Conservation (phyloP, 495 filamentous ascomycete species). For the Penicillium waksmanii region DNA sequence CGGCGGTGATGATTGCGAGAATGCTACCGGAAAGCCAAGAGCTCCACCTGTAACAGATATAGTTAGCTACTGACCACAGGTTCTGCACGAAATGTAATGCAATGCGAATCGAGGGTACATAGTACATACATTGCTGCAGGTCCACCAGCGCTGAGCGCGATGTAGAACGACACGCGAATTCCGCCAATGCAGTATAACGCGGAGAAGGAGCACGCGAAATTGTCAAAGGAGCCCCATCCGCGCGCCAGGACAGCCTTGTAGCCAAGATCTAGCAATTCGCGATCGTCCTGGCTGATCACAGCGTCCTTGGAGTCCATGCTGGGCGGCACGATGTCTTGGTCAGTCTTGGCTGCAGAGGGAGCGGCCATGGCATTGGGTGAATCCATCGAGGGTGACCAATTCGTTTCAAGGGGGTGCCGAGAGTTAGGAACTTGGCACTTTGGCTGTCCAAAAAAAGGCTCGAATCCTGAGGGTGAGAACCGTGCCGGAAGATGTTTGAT, state of each 20-base stretch:
- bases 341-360: conserved; percentile 15
- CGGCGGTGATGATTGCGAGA: conserved; percentile 39
- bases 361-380: conserved; percentile 3
- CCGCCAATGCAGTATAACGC: conserved; percentile 40
- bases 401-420: background rate
- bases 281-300: conserved; percentile 36
- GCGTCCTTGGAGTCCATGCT: conserved; percentile 12
- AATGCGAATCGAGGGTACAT: conserved; percentile 4
- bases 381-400: background rate
- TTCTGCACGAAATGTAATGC: background rate
- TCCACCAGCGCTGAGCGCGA: conserved; percentile 38
- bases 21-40: conserved; percentile 42
- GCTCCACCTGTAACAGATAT: conserved; percentile 33
- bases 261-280: conserved; percentile 36
- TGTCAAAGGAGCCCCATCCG: conserved; percentile 38
- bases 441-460: too few species aligned
- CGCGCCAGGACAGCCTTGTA: conserved; percentile 37
- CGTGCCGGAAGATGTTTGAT: too few species aligned
- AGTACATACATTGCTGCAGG: conserved; percentile 36
- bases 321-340: conserved; percentile 11
- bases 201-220: conserved; percentile 41
- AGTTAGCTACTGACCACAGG: background rate
- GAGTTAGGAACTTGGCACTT: background rate
- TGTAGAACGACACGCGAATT: conserved; percentile 39
- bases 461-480: background rate